Percentiles rank a stretch among this genome's conserved stretches.
These are phyloP conservation scores for Colletotrichum orbiculare DNA, from an alignment of 2,329 filamentous ascomycete species.

Conservation along the genomic window DNA sequence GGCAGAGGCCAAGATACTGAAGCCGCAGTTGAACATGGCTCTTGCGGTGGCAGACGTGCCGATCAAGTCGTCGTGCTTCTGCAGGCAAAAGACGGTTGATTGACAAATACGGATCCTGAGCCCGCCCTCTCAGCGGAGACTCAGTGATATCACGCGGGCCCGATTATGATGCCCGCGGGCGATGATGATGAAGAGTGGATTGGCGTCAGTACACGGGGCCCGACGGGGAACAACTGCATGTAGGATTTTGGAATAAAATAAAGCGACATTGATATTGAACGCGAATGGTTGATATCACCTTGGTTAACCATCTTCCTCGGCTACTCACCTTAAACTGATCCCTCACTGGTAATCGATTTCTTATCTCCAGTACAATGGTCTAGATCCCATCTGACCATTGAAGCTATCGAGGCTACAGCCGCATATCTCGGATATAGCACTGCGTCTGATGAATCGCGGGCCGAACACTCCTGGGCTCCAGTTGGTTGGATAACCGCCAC, in stretches of 20 bases:
- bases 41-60: slow-evolving; percentile 68
- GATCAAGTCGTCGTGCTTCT: slow-evolving; percentile 69
- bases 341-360: too few relatives aligned
- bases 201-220: neutral
- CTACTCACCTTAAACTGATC: too few relatives aligned
- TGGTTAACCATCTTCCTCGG: too few relatives aligned
- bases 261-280: too few relatives aligned
- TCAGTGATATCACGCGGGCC: slow-evolving; percentile 21
- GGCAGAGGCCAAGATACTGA: slow-evolving; percentile 49
- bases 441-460: neutral
- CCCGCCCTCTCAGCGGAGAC: slow-evolving; percentile 31
- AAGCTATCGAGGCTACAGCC: neutral
- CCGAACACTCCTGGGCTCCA: neutral
- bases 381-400: neutral
- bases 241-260: neutral
- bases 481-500: too few relatives aligned
- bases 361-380: too few relatives aligned
- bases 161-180: slow-evolving; percentile 15
- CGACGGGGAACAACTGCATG: neutral
- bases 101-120: slow-evolving; percentile 32
- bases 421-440: neutral
- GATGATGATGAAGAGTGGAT: neutral
- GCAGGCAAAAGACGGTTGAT: slow-evolving; percentile 35
- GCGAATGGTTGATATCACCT: too few relatives aligned
- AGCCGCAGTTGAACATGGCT: slow-evolving; percentile 61